Conservation (phyloP, 108 stramenopile genomes). For the Pseudonitzschia multistriata region DNA sequence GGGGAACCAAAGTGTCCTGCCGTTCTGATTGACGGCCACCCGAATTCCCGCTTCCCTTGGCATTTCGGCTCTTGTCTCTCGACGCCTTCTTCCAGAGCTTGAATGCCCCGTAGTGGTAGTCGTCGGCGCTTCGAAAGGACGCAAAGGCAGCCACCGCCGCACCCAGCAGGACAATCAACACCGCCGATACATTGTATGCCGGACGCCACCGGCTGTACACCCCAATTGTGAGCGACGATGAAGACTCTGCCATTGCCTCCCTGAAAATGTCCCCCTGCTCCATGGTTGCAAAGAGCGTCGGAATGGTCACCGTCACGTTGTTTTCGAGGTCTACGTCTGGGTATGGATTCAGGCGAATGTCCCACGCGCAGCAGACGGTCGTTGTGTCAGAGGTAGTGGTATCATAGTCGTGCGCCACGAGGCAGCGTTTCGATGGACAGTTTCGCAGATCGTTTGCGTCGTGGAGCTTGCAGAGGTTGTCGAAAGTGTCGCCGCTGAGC, state of each 20-base stretch:
- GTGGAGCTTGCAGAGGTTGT: conserved; percentile 51
- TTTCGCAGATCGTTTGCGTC: conserved; percentile 29
- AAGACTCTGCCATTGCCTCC: conserved; percentile 1
- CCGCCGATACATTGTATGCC: conserved; percentile 46
- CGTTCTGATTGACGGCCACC: background rate
- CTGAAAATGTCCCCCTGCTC: conserved; percentile 51
- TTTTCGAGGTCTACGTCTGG: conserved; percentile 33
- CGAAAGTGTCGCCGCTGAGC: conserved; percentile 48
- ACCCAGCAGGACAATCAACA: conserved; percentile 74
- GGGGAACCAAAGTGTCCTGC: conserved; percentile 15
- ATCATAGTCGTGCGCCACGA: conserved; percentile 43
- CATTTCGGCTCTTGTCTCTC: background rate
- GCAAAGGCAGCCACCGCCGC: conserved; percentile 64
- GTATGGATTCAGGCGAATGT: conserved; percentile 61
- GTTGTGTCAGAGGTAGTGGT: background rate
- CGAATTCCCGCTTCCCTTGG: background rate
- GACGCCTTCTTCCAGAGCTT: background rate
- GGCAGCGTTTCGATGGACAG: conserved; percentile 72
- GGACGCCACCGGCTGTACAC: conserved; percentile 52
- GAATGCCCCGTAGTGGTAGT: conserved; percentile 42
- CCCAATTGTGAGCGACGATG: background rate
- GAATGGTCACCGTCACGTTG: conserved; percentile 41
- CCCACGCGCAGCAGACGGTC: conserved; percentile 83
- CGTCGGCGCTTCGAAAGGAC: conserved; percentile 49
- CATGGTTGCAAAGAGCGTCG: conserved; percentile 70